Conservation (phyloP, 1,139 yeast genomes). For the Meyerozyma elateridarum region DNA sequence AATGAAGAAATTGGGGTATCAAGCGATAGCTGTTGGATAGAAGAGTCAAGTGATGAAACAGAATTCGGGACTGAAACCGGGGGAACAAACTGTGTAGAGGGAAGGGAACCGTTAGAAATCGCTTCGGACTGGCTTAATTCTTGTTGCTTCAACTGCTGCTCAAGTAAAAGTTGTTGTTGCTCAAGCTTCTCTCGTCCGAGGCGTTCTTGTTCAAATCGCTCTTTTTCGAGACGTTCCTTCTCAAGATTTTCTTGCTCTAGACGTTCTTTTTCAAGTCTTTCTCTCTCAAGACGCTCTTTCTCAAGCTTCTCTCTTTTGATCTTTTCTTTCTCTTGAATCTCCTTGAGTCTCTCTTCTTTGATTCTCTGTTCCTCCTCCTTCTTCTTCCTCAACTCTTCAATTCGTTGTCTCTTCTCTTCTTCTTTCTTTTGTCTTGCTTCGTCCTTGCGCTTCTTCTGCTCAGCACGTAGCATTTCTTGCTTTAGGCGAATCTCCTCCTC, state of each 20-base stretch:
- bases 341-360: conserved; percentile 44
- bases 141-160: too few relatives aligned
- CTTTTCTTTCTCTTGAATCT: conserved; percentile 36
- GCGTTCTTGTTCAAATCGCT: conserved; percentile 22
- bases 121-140: too few relatives aligned
- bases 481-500: conserved; percentile 31
- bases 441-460: conserved; percentile 43
- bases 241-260: conserved; percentile 2
- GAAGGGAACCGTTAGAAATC: too few relatives aligned
- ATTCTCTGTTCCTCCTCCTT: conserved; percentile 44
- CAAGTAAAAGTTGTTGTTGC: too few relatives aligned
- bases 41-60: too few relatives aligned
- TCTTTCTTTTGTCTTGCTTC: conserved; percentile 47
- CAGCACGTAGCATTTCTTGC: conserved; percentile 39
- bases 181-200: conserved; percentile 26
- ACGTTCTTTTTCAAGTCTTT: conserved; percentile 19
- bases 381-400: conserved; percentile 37
- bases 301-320: conserved; percentile 16
- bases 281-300: conserved; percentile 19
- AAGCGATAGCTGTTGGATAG: too few relatives aligned
- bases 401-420: conserved; percentile 46
- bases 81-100: too few relatives aligned
- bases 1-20: too few relatives aligned
- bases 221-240: conserved; percentile 31
- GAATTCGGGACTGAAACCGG: too few relatives aligned